Evolutionary conservation across 1,284 basidiomycete genomes (phyloP).

Genomic region (Xerocomus minutiporus): DNA sequence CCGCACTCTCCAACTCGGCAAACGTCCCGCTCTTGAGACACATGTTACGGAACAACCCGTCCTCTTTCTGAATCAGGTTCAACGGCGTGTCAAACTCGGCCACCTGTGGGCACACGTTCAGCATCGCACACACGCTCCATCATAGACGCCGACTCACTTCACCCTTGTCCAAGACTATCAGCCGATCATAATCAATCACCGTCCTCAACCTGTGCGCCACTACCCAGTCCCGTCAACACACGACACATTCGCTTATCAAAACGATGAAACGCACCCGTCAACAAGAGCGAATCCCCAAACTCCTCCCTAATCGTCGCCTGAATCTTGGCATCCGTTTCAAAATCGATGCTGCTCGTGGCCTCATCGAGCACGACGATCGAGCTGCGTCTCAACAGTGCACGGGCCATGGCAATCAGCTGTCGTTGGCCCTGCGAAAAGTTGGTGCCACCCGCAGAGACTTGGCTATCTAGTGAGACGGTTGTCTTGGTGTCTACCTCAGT

Average conservation of each 20-base stretch:
- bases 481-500: conserved; percentile 37
- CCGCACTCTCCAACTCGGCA: conserved; percentile 59
- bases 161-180: conserved; percentile 69
- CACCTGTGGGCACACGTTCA: conserved; percentile 35
- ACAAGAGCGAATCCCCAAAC: conserved; percentile 47
- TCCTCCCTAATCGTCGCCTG: conserved; percentile 65
- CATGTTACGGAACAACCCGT: conserved; percentile 74
- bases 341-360: conserved; percentile 60
- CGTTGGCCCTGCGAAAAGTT: conserved; percentile 74
- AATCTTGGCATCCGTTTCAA: conserved; percentile 59
- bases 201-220: conserved; percentile 55
- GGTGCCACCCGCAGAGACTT: conserved; percentile 58
- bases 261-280: conserved; percentile 39
- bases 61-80: conserved; percentile 68
- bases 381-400: conserved; percentile 58
- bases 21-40: conserved; percentile 80
- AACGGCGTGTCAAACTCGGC: conserved; percentile 82
- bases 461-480: conserved; percentile 50
- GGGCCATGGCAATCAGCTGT: conserved; percentile 65
- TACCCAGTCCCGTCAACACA: conserved; percentile 12
- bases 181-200: conserved; percentile 59
- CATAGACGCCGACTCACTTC: conserved; percentile 20
- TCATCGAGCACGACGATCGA: conserved; percentile 71
- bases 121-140: background rate
- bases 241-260: background rate